phyloP scores from a whole-genome alignment of 192 early-diverging fungal species.

The Coemansia umbellata region DNA sequence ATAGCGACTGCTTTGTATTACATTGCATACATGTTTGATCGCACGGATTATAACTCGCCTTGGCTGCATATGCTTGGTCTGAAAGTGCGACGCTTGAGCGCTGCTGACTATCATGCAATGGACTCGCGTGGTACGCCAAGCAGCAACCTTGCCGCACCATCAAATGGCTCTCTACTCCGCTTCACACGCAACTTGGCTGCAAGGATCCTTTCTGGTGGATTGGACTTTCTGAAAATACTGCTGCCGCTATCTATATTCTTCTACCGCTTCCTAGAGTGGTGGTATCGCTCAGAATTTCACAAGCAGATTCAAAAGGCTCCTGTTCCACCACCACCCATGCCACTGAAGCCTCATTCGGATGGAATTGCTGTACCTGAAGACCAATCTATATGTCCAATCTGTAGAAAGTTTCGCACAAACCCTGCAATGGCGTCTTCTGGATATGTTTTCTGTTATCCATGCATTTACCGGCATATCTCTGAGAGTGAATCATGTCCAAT shows the following conservation, averaged over 20 bases:
- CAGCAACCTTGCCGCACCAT: constrained; percentile 38
- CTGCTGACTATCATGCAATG: constrained; percentile 65
- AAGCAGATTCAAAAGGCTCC: constrained; percentile 49
- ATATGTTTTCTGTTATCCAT: constrained; percentile 93
- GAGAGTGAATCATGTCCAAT: constrained; percentile 75
- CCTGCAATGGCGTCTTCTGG: constrained; percentile 83
- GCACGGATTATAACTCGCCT: constrained; percentile 77
- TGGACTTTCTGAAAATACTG: constrained; percentile 71
- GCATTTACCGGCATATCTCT: constrained; percentile 72
- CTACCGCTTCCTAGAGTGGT: constrained; percentile 95
- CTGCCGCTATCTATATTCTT: constrained; percentile 90
- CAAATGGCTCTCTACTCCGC: constrained; percentile 39
- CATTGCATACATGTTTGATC: constrained; percentile 80
- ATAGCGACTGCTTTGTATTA: constrained; percentile 64
- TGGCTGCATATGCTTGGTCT: constrained; percentile 79
- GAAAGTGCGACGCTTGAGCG: constrained; percentile 73
- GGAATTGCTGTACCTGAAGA: constrained; percentile 72
- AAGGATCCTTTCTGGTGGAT: constrained; percentile 41
- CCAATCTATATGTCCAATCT: constrained; percentile 77
- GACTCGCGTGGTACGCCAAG: constrained; percentile 40
- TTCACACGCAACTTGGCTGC: constrained; percentile 48
- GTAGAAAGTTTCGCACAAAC: constrained; percentile 68
- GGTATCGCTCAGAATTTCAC: constrained; percentile 84
- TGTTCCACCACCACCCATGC: constrained; percentile 71
- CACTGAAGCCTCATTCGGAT: constrained; percentile 66